Percentiles rank a stretch among this genome's conserved stretches.
Evolutionary conservation across 2,329 filamentous ascomycete genomes (phyloP).

Genomic region (Ceratocystis smalleyi): DNA sequence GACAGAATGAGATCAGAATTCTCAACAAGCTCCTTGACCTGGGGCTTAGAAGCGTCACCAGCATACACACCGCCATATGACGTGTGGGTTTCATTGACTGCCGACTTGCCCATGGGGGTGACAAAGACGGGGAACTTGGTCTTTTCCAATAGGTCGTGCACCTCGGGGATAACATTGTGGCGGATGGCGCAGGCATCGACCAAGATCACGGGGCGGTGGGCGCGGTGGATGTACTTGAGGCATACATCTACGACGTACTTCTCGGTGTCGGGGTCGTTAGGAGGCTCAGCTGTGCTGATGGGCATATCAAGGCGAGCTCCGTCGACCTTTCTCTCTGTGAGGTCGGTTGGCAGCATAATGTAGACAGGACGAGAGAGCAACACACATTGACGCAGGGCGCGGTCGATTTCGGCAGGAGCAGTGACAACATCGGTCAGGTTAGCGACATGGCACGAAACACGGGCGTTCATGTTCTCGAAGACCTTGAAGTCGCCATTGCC

Average conservation of each 20-base stretch:
- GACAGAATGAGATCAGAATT: slow-evolving; percentile 54
- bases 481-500: slow-evolving; percentile 69
- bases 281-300: slow-evolving; percentile 48
- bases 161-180: slow-evolving; percentile 56
- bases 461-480: slow-evolving; percentile 61
- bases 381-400: slow-evolving; percentile 60
- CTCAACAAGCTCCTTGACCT: slow-evolving; percentile 49
- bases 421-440: slow-evolving; percentile 55
- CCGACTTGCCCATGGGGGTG: slow-evolving; percentile 81
- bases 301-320: slow-evolving; percentile 54
- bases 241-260: slow-evolving; percentile 72
- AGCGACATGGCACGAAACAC: slow-evolving; percentile 55
- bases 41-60: slow-evolving; percentile 54
- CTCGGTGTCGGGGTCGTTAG: slow-evolving; percentile 56
- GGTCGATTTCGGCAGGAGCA: slow-evolving; percentile 61
- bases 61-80: slow-evolving; percentile 75
- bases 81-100: slow-evolving; percentile 59
- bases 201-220: slow-evolving; percentile 61
- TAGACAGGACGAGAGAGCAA: slow-evolving; percentile 65
- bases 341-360: slow-evolving; percentile 67
- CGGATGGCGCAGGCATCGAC: slow-evolving; percentile 73
- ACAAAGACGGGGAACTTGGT: slow-evolving; percentile 68
- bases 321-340: slow-evolving; percentile 61
- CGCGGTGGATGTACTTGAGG: slow-evolving; percentile 54
- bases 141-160: slow-evolving; percentile 55